Evolutionary conservation across 768 basidiomycete species (phyloP), one percentile per base, ranked within the genome.

Genomic region (Boletus subcaerulescens): DNA sequence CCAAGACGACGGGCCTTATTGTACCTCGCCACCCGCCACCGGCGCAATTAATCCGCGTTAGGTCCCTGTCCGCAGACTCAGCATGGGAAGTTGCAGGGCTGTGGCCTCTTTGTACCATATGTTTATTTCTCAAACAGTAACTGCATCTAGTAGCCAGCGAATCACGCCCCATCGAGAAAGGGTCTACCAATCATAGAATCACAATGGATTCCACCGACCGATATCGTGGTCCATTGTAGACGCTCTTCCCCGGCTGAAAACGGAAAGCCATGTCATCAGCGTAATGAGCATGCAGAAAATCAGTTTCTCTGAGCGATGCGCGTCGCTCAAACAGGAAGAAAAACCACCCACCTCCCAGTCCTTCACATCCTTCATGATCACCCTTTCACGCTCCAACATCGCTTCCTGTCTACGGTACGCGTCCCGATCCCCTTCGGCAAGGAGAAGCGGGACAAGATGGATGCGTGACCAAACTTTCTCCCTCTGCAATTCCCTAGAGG

Each of bases 401-500:
- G 91, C 93, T 66, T 86, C 82, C 65, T 86, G 75, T 38, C 91
- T 83, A 56, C 92, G 80, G 76, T 91, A 93, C 52, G 80, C 78
- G 70, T 95, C 93, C 52, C 97, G 87, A 76, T 99, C 96, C 5
- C 86, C 86, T 71, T 99, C 96, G 38, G 96, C 96, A 62, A 95
- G 79, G 44, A 99, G 80, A 53, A 98, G 71, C 11, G 96, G 97
- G 32, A 94, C 87, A 33, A 97, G 82, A 76, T 98, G 86, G 67
- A 99, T 93, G 59, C 96, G 84, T 55, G 94, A 91, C 96, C 96
- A 98, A 35, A 85, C 84, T 74, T 89, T 88, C 77, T 99, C 96
- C 59, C 96, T 82, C 70, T 89, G 79, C 40, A 98, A 79, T 76
- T 99, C 96, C 73, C 96, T 98, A 77, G 65, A 63, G 57, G 69